These are phyloP conservation scores for Medicago truncatula DNA, from an alignment of 306 rosid species.

Conservation along the genomic window MtrunA17r5.0-ANR NC_053045.1:46941501-46942000, in stretches of 20 bases:
- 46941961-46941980: too few relatives aligned
- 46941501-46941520: too few relatives aligned
- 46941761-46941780: constrained; percentile 29
- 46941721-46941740: constrained; percentile 37
- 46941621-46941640: too few relatives aligned
- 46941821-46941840: constrained; percentile 33
- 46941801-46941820: constrained; percentile 43
- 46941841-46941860: constrained; percentile 15
- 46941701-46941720: constrained; percentile 38
- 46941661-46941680: neutral
- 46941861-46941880: constrained; percentile 2
- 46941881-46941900: constrained; percentile 21
- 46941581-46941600: too few relatives aligned
- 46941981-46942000: too few relatives aligned
- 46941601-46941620: too few relatives aligned
- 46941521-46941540: too few relatives aligned
- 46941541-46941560: too few relatives aligned
- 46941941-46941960: neutral
- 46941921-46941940: neutral
- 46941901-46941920: neutral
- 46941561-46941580: too few relatives aligned
- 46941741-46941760: too few relatives aligned
- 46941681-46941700: neutral
- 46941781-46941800: constrained; percentile 4
- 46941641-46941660: too few relatives aligned